Percentiles rank a stretch among this genome's conserved stretches.
Conservation (phyloP, 148 eudicot species). For the Arctostaphylos glauca region DNA sequence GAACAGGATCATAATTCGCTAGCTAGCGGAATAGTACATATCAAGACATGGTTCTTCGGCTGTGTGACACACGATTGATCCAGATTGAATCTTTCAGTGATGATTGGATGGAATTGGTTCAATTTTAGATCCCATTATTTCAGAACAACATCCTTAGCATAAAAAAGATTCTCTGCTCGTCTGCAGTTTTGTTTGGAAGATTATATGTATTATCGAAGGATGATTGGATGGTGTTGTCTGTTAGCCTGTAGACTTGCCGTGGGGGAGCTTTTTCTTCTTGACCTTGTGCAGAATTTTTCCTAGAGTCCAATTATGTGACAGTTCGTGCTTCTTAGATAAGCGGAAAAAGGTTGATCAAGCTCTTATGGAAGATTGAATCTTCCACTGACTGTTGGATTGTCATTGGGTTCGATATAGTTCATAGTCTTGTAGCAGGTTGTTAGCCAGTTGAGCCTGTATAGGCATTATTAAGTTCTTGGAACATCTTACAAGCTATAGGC, state of each 20-base stretch:
- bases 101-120: background rate
- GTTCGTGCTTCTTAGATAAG: background rate
- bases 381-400: background rate
- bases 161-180: background rate
- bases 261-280: no score
- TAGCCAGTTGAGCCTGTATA: background rate
- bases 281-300: no score
- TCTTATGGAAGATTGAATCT: background rate
- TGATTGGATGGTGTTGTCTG: no score
- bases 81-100: background rate
- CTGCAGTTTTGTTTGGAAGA: background rate
- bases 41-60: background rate
- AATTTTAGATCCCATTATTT: no score
- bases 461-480: no score
- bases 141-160: no score
- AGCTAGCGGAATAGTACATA: background rate
- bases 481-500: background rate
- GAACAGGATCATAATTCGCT: background rate
- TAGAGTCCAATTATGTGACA: no score
- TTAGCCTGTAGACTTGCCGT: no score
- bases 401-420: background rate
- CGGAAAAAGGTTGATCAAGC: background rate
- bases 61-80: background rate
- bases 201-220: no score
- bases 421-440: background rate